Evolutionary conservation across 2,329 filamentous ascomycete genomes (phyloP).

Genomic region (Calonectria montana): DNA sequence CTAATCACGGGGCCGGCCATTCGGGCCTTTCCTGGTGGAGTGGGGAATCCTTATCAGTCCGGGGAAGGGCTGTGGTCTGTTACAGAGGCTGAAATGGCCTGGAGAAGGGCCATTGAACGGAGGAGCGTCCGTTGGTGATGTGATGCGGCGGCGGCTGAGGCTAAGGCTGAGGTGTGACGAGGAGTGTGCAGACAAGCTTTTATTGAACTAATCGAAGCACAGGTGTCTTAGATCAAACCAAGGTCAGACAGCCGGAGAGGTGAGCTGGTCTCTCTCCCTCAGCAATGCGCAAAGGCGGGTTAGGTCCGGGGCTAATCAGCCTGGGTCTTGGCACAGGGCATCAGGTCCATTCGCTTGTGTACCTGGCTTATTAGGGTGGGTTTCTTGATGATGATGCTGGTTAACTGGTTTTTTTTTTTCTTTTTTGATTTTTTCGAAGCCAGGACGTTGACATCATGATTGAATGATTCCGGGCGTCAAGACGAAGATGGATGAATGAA

Average conservation of each 20-base stretch:
- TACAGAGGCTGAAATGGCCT: neutral
- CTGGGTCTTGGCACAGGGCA: neutral
- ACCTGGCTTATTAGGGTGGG: neutral
- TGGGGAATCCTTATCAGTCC: constrained; percentile 36
- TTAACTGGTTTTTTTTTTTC: neutral
- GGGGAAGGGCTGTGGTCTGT: constrained; percentile 27
- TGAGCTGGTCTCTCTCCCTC: neutral
- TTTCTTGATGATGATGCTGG: neutral
- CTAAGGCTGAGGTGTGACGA: neutral
- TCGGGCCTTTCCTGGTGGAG: constrained; percentile 38
- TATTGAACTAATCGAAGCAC: neutral
- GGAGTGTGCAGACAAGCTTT: neutral
- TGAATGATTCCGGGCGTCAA: neutral
- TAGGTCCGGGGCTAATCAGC: neutral
- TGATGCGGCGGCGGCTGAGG: neutral
- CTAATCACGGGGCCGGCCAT: constrained; percentile 37
- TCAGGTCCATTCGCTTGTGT: too few species aligned
- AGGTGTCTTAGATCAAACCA: neutral
- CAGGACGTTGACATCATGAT: neutral
- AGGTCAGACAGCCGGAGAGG: neutral
- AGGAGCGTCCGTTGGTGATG: neutral
- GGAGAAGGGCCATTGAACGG: neutral
- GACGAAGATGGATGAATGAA: neutral
- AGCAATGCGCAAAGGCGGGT: neutral
- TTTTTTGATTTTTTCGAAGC: too few species aligned